Conservation (phyloP, 352 stramenopile genomes). For the Nothophytophthora sp. region DNA sequence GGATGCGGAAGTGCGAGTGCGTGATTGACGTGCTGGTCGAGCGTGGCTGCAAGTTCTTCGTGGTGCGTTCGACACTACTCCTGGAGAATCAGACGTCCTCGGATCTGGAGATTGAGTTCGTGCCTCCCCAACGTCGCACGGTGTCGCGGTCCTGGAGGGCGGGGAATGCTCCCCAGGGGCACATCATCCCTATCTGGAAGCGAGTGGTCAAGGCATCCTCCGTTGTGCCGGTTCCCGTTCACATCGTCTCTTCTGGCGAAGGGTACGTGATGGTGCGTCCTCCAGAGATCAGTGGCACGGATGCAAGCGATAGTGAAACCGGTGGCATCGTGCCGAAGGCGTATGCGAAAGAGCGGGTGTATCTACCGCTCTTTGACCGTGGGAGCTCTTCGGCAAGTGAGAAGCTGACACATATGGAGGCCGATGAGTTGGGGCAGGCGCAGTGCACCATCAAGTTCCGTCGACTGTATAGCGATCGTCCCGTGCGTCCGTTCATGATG, state of each 20-base stretch:
- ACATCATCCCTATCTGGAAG: slow-evolving; percentile 69
- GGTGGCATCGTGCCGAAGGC: slow-evolving; percentile 41
- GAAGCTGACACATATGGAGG: slow-evolving; percentile 22
- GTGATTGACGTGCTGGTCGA: slow-evolving; percentile 87
- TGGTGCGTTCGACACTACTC: slow-evolving; percentile 78
- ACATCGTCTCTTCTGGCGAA: slow-evolving; percentile 72
- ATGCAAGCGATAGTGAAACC: slow-evolving; percentile 14
- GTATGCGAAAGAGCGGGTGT: slow-evolving; percentile 76
- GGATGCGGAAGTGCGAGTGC: slow-evolving; percentile 80
- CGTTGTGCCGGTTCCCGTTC: slow-evolving; percentile 66
- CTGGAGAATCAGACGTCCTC: slow-evolving; percentile 86
- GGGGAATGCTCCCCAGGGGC: slow-evolving; percentile 26
- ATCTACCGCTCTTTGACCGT: slow-evolving; percentile 72
- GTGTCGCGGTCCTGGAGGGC: slow-evolving; percentile 35
- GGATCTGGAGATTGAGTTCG: slow-evolving; percentile 85
- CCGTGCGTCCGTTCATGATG: slow-evolving; percentile 84
- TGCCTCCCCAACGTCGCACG: slow-evolving; percentile 51
- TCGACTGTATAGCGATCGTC: slow-evolving; percentile 70
- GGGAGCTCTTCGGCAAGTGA: slow-evolving; percentile 27
- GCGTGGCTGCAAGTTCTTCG: slow-evolving; percentile 87
- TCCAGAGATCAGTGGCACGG: slow-evolving; percentile 47
- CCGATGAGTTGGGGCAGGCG: slow-evolving; percentile 31
- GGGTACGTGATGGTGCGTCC: slow-evolving; percentile 73
- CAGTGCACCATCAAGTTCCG: slow-evolving; percentile 79
- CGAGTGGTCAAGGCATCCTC: slow-evolving; percentile 58